Base-by-base conservation (phyloP, 208 protist genomes). In the Wallacemonas sp. region DNA sequence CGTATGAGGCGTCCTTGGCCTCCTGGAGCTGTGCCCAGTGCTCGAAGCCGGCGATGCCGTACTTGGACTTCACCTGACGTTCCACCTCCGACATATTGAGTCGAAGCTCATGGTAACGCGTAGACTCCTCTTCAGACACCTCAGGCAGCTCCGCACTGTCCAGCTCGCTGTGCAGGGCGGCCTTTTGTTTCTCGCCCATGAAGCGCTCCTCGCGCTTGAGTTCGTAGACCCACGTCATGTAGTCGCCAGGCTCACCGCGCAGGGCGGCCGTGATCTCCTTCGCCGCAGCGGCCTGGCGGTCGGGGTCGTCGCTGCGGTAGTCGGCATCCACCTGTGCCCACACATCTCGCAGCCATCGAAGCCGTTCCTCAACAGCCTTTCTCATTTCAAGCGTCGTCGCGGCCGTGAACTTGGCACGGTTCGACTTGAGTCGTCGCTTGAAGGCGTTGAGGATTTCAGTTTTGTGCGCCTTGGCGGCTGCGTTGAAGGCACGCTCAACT, bases 221-320 rank as follows among this genome's bases (percentile, higher is more conserved):
- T 37, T 93, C 85, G 70, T 95, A 95, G 32, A 91, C 78, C 85
- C 87, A 95, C 68, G 71, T 77, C 83, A 95, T 93, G 75, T 93
- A 92, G 10, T 86, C 90, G 15, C 81, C 81, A 0, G 87, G 85
- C 60, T 93, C 87, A 15, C 84, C 85, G n/a, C 54, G 70, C 66
- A 93, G 73, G 1, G 90, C 81, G 13, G 78, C 76, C 0, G 78
- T 76, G 53, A 95, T 93, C 66, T 95, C 87, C 12, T 76, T 58
- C 17, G 87, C 83, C 13, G 90, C 90, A 21, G 52, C 78, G 13
- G 67, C 73, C 67, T 93, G 83, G 48, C 87, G 79, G 30, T 63
- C 64, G 8, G 68, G 22, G 64, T 92, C 80, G 39, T 58, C 64
- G 68, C 85, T 87, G 41, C 90, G 82, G 71, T 95, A 95, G 68